Evolutionary conservation across 352 stramenopile species (phyloP), one percentile per base, ranked within the genome.

Genomic region (Peronospora farinosa): DNA sequence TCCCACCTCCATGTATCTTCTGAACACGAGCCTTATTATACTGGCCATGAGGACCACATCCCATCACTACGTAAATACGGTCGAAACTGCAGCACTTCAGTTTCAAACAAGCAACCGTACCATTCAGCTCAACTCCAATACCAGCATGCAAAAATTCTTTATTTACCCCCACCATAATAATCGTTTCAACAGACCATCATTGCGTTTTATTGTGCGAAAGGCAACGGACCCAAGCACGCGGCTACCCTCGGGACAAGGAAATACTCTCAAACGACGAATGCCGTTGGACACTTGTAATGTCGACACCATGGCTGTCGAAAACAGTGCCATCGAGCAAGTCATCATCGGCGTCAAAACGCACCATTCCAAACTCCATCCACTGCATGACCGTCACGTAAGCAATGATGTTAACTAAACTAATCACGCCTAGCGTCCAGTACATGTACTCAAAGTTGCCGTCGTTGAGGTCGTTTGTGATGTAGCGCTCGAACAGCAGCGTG

Each of bases 401-500:
- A 21, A 82, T 33, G 19, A 88, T 75, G 60, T 93, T 93, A 23
- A 93, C 25, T 25, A 86, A 50, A 39, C 79, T 84, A 15, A 91
- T 53, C 15, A 62, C 72, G 7, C 79, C 83, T 8, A 94, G 68
- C 23, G 78, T 84, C 68, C 78, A 94, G 65, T 85, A 94, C 83
- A 94, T 94, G 76, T 92, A 91, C 77, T 94, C 83, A 55, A 94
- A 87, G 46, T 94, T 66, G 33, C 80, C 80, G 23, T 87, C 47
- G 52, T 94, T 89, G 28, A 94, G 68, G 42, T 83, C 59, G 21
- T 87, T 33, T n/a, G 65, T 64, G 51, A 92, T 88, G 47, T 73
- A 86, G 40, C 77, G 51, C 23, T 88, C 74, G 57, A 94, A 94
- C 1, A 91, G 61, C 23, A 94, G 65, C 46, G 83, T 94, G 63